phyloP scores from a whole-genome alignment of 129 eudicot genomes.

The Flaveria bidentis region DNA sequence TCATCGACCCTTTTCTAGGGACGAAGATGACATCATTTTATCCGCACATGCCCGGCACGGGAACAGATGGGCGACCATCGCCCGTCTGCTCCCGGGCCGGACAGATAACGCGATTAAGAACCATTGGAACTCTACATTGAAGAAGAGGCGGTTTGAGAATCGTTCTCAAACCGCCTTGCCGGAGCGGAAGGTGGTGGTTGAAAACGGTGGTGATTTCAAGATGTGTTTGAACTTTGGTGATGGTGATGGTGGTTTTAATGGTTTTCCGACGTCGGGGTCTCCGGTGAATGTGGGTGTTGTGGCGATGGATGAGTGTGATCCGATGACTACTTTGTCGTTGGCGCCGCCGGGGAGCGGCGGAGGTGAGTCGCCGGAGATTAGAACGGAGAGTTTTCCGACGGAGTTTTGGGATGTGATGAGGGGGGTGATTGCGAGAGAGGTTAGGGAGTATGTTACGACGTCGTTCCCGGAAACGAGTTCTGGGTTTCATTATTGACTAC shows the following conservation, averaged over 20 bases:
- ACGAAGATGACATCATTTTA: conserved; percentile 57
- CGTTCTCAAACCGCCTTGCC: not conserved
- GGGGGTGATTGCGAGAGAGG: conserved; percentile 64
- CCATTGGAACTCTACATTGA: conserved; percentile 73
- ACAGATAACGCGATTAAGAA: conserved; percentile 86
- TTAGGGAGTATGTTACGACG: conserved; percentile 64
- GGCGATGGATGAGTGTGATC: conserved; percentile 37
- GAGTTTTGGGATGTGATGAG: conserved; percentile 65
- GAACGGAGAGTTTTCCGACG: conserved; percentile 41
- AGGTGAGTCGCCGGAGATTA: conserved; percentile 26
- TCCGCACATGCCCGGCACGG: conserved; percentile 66
- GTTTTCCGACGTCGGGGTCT: conserved; percentile 29
- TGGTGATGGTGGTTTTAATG: not conserved
- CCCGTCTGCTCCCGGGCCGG: conserved; percentile 65
- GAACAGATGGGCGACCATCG: conserved; percentile 82
- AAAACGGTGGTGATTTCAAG: conserved; percentile 18
- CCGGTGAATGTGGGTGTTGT: conserved; percentile 6
- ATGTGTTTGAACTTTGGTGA: not conserved
- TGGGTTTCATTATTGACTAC: conserved; percentile 34
- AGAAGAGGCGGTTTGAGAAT: conserved; percentile 34
- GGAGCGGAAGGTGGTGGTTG: conserved; percentile 11
- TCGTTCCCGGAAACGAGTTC: conserved; percentile 50
- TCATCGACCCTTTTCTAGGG: conserved; percentile 69
- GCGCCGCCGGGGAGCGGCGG: conserved; percentile 66
- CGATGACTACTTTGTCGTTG: conserved; percentile 58